phyloP scores from a whole-genome alignment of 2,329 filamentous ascomycete genomes.

The Chrysoporthe puriensis region DNA sequence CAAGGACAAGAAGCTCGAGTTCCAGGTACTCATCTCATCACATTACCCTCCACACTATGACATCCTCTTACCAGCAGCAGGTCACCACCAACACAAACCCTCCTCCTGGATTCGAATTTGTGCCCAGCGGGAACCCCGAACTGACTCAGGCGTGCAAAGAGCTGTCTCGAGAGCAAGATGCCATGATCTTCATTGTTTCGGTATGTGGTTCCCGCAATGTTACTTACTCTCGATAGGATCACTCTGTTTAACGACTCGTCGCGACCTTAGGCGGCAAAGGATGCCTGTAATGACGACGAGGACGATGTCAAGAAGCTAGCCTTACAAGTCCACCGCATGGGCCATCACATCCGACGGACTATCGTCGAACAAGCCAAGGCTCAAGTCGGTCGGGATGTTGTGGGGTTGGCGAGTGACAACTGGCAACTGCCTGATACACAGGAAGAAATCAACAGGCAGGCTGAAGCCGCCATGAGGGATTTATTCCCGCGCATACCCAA shows the following conservation, averaged over 20 bases:
- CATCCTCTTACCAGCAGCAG: constrained; percentile 42
- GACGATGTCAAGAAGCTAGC: constrained; percentile 45
- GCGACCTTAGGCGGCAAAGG: constrained; percentile 38
- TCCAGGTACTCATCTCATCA: constrained; percentile 52
- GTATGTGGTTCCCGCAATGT: constrained; percentile 45
- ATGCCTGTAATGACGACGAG: constrained; percentile 30
- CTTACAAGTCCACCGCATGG: constrained; percentile 61
- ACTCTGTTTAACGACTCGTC: constrained; percentile 29
- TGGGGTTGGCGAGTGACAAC: constrained; percentile 32
- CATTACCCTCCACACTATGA: background rate
- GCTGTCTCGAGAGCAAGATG: constrained; percentile 62
- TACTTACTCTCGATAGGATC: constrained; percentile 10
- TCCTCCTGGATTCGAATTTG: constrained; percentile 65
- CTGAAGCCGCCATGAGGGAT: constrained; percentile 64
- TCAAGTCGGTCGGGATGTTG: constrained; percentile 34
- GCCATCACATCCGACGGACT: constrained; percentile 61
- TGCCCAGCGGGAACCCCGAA: constrained; percentile 64
- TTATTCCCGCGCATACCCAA: constrained; percentile 69
- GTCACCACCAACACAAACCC: constrained; percentile 55
- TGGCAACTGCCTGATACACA: constrained; percentile 58
- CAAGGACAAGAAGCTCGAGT: constrained; percentile 64
- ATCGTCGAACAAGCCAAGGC: constrained; percentile 61
- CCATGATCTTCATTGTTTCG: constrained; percentile 69
- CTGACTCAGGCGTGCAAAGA: constrained; percentile 67
- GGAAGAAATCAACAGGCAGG: constrained; percentile 63